A percentile compares a stretch with the other conserved stretches of the same genome.
Conservation (phyloP, 2,329 filamentous ascomycete species). For the Lithohypha guttulata region DNA sequence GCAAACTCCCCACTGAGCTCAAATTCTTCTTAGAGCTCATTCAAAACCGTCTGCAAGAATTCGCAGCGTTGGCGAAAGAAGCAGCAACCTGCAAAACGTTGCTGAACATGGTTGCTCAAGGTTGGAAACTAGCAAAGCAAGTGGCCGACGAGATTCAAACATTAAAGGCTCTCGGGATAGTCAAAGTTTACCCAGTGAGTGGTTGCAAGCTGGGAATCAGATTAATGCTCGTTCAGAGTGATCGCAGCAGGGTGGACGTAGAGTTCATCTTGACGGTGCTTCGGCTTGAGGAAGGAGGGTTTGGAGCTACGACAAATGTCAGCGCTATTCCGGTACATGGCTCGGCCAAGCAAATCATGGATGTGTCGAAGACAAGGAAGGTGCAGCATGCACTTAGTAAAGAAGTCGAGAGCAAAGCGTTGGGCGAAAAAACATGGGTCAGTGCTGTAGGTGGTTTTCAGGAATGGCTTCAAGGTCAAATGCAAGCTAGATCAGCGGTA, state of each 20-base stretch:
- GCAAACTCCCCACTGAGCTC: conserved; percentile 28
- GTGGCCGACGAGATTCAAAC: conserved; percentile 35
- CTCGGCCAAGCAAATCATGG: conserved; percentile 8
- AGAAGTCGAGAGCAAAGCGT: conserved; percentile 17
- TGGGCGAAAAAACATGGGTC: conserved; percentile 20
- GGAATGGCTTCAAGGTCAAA: conserved; percentile 17
- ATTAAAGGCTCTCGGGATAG: conserved; percentile 36
- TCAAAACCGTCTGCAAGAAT: conserved; percentile 25
- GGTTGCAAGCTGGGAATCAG: conserved; percentile 20
- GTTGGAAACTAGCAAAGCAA: conserved; percentile 32
- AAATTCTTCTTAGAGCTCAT: conserved; percentile 34
- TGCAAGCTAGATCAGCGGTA: not conserved
- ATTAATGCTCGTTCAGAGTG: conserved; percentile 16
- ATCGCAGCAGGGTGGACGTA: conserved; percentile 18
- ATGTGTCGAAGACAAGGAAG: conserved; percentile 17
- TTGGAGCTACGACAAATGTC: conserved; percentile 14
- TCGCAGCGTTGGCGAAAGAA: conserved; percentile 28
- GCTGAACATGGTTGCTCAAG: conserved; percentile 31
- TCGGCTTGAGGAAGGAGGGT: conserved; percentile 17
- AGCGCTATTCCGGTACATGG: conserved; percentile 18
- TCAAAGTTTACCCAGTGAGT: conserved; percentile 23
- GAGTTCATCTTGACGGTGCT: conserved; percentile 17
- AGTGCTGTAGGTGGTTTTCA: conserved; percentile 20
- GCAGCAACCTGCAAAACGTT: conserved; percentile 29
- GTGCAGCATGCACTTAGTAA: conserved; percentile 20